Evolutionary conservation across 2,329 filamentous ascomycete genomes (phyloP).

Genomic region (Curvularia sp.): DNA sequence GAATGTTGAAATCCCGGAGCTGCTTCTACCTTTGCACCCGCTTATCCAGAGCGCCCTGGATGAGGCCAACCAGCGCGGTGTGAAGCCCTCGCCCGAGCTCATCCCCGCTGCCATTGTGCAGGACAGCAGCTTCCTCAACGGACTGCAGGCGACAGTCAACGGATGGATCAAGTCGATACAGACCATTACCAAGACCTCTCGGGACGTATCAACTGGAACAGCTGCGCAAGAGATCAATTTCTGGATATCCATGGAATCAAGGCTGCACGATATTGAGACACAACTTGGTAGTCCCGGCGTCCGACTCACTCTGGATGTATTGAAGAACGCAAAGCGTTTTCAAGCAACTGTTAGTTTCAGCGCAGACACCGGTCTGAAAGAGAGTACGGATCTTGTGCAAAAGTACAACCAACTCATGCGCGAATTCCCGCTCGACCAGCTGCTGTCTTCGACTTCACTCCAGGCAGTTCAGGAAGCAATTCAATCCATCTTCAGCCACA

Average conservation of each 20-base stretch:
- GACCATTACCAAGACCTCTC: constrained; percentile 90
- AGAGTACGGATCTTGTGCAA: constrained; percentile 93
- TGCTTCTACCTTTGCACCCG: constrained; percentile 85
- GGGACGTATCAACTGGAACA: constrained; percentile 78
- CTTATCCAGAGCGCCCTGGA: constrained; percentile 86
- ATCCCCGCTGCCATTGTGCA: constrained; percentile 79
- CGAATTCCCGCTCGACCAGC: constrained; percentile 94
- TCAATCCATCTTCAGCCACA: constrained; percentile 85
- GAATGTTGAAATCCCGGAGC: constrained; percentile 95
- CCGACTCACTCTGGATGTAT: constrained; percentile 86
- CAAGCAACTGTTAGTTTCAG: constrained; percentile 97
- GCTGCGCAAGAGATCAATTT: constrained; percentile 99
- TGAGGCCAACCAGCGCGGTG: constrained; percentile 71
- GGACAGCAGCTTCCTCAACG: constrained; percentile 92
- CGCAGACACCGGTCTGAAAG: constrained; percentile 93
- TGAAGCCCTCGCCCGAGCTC: constrained; percentile 77
- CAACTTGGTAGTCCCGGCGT: constrained; percentile 91
- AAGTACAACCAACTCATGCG: constrained; percentile 99
- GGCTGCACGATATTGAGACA: constrained; percentile 87
- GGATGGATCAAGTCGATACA: constrained; percentile 99
- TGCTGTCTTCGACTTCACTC: constrained; percentile 89
- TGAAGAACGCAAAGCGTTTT: constrained; percentile 97
- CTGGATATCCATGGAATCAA: constrained; percentile 96
- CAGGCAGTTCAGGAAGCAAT: constrained; percentile 89
- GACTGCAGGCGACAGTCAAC: constrained; percentile 90